Base-by-base conservation (phyloP, 176 grass and related monocot species). In the Juncus inflexus region DNA sequence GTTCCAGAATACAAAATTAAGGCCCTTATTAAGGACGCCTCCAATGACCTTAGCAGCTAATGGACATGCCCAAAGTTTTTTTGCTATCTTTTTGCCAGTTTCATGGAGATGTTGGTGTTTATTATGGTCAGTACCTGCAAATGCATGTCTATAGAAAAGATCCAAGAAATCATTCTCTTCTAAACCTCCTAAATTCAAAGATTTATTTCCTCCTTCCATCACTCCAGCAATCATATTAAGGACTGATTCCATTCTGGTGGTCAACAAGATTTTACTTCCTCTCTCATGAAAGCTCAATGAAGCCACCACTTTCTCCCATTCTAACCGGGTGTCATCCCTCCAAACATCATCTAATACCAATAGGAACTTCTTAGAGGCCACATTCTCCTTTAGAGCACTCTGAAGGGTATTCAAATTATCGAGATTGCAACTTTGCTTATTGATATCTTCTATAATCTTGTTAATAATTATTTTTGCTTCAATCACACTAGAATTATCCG, bases 321-420 rank as follows among this genome's bases (percentile, higher is more conserved):
- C 16, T 0, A 58, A 50, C 4, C 6, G 57, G 7, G 37, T 52
- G 2, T 40, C 73, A 9, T 81, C 83, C 53, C 70, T 39, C 74
- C 83, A 82, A 56, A 86, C 54, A 75, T 86, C 74, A 75, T 86
- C 78, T 5, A 86, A 75, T 35, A 86, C 61, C 61, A 86, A 66
- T 60, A 86, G 66, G 65, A 86, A 86, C 19, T 64, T 78, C 63
- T 61, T 78, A 42, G 55, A 50, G n/a, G 1, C 56, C 6, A 82
- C 62, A 15, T 40, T 50, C 6, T 69, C 70, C 8, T 35, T 3
- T 12, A 86, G 64, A 43, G 47, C 45, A 0, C 16, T 49, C 35
- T 86, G 84, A 16, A 82, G 71, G 5, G 1, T 42, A 65, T 50
- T 35, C 50, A 78, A 86, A 75, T 66, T 78, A 11, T 62, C 3